Evolutionary conservation across 2,329 filamentous ascomycete species (phyloP), one percentile per base, ranked within the genome.

Genomic region (Penicillium sp.): DNA sequence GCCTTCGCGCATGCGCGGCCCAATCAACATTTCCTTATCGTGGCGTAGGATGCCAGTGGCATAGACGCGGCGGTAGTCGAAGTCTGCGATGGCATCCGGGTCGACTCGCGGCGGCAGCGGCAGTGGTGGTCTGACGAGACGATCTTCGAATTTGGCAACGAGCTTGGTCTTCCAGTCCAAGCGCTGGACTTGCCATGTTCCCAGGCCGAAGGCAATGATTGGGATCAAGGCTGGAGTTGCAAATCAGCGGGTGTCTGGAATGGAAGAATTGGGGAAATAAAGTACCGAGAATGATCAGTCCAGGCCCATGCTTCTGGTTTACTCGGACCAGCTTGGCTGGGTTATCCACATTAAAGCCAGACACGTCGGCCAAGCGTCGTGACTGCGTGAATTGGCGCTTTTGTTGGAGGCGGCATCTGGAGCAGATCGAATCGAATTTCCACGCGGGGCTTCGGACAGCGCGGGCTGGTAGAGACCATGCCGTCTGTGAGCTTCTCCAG

Each of bases 11-110:
- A 95, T 82, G 39, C 93, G 82, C 47, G 93, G 93, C 0, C 93
- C 93, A 49, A 98, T 83, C 42, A 98, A 77, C 90, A 98, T 98
- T 74, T 98, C 93, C 66, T 87, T 82, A 65, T 96, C 90, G 69
- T 98, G 93, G 31, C 86, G 75, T 57, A 89, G 83, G 46, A 69
- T 74, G 8, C 93, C 93, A 0, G 75, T 80, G 9, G 89, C 85
- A 52, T 81, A 79, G 40, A 98, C 87, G 46, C 88, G 80, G 50
- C 93, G 80, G 72, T 91, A 96, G 68, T 98, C 91, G 67, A 98
- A 98, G 29, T 95, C 89, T 56, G 82, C 74, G 57, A 96, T 78
- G 8, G 85, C 89, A n/a, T 76, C 73, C 0, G 88, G 85, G 65
- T 97, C 89, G 53, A 98, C 77, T 44, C 81, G 79, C 2, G 89